A percentile compares a stretch with the other conserved stretches of the same genome.
Conservation (phyloP, 139 green algal genomes). For the Picocystis salinarum region DNA sequence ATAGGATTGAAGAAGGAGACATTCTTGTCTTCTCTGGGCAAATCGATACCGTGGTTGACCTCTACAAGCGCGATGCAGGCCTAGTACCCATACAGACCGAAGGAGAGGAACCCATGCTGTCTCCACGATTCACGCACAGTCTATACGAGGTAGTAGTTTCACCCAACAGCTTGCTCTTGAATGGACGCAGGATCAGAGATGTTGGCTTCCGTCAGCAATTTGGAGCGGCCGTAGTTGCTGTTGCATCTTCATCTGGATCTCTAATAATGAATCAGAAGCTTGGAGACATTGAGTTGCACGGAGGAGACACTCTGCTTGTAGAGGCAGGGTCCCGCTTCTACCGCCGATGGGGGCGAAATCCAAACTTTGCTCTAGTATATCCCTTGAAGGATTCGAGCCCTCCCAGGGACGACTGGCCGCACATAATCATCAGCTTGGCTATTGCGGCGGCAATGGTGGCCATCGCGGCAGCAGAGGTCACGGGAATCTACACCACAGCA, state of each 20-base stretch:
- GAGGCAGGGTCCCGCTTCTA: conserved; percentile 28
- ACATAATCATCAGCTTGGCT: conserved; percentile 15
- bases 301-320: conserved; percentile 35
- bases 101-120: no score
- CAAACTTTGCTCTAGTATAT: conserved; percentile 29
- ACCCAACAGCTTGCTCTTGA: no score
- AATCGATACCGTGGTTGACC: no score
- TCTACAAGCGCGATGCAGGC: no score
- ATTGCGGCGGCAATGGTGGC: conserved; percentile 29
- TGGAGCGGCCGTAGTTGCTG: conserved; percentile 52
- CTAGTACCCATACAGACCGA: no score
- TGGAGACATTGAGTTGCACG: conserved; percentile 29
- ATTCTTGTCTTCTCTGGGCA: no score
- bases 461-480: conserved; percentile 8
- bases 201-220: conserved; percentile 42
- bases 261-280: conserved; percentile 14
- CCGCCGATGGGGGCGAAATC: conserved; percentile 14
- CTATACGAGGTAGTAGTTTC: no score
- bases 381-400: conserved; percentile 26
- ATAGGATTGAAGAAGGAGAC: no score
- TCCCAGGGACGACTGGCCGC: conserved; percentile 23
- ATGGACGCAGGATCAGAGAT: no score
- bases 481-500: conserved; percentile 21
- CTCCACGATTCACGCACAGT: no score
- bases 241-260: conserved; percentile 19